A percentile compares a stretch with the other conserved stretches of the same genome.
Conservation (phyloP, 192 early-diverging fungal genomes). For the Coemansia sp. region DNA sequence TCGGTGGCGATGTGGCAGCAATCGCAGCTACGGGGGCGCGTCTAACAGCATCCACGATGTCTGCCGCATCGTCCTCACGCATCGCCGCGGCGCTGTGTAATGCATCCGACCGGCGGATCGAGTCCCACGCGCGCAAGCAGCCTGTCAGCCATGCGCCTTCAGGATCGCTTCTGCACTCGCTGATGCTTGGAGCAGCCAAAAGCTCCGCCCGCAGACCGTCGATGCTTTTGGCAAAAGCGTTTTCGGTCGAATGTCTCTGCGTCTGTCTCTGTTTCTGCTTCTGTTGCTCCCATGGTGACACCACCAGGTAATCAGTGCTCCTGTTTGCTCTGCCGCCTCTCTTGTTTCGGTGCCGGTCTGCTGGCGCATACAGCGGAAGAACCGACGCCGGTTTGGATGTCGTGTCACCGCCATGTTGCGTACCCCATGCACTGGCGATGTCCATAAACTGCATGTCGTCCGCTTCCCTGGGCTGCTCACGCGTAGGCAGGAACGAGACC, state of each 20-base stretch:
- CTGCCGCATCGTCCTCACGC: not conserved
- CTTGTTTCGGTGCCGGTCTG: not conserved
- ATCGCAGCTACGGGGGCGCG: not conserved
- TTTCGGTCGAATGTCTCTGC: not conserved
- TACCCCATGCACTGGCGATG: slow-evolving; percentile 8
- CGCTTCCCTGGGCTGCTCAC: not conserved
- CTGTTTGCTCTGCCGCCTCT: not conserved
- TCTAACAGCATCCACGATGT: not conserved
- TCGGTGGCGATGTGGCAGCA: not conserved
- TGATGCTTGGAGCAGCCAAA: not conserved
- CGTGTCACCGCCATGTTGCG: not conserved
- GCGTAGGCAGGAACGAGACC: slow-evolving; percentile 16
- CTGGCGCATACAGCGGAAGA: slow-evolving; percentile 13
- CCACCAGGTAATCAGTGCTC: not conserved
- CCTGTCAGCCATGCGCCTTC: slow-evolving; percentile 26
- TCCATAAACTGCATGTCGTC: slow-evolving; percentile 11
- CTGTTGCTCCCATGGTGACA: not conserved
- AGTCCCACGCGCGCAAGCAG: slow-evolving; percentile 39
- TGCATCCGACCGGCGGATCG: slow-evolving; percentile 34
- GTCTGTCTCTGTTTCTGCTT: not conserved
- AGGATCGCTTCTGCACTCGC: not conserved
- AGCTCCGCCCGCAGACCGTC: not conserved
- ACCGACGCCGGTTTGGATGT: not conserved
- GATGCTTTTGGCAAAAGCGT: slow-evolving; percentile 9
- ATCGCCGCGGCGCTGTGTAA: slow-evolving; percentile 14